Conservation (phyloP, 2,329 filamentous ascomycete genomes). For the Pseudogymnoascus sp. region DNA sequence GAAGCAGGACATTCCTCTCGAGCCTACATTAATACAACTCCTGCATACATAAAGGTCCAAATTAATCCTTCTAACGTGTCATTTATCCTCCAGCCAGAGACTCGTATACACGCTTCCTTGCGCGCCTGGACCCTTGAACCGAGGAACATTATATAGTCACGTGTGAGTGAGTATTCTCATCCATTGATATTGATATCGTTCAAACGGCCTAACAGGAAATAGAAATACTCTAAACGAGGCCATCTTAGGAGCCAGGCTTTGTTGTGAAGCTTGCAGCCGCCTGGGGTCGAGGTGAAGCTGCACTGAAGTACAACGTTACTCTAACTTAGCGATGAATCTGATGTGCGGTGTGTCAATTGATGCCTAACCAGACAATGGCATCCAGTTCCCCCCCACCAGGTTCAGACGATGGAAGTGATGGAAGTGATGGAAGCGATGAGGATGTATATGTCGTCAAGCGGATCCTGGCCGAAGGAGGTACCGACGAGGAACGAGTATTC, state of each 20-base stretch:
- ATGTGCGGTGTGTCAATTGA: neutral
- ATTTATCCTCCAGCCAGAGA: neutral
- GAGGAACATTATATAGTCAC: neutral
- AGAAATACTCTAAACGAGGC: neutral
- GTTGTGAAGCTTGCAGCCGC: neutral
- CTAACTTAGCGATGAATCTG: neutral
- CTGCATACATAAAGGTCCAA: neutral
- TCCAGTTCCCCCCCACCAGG: neutral
- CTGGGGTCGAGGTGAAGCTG: neutral
- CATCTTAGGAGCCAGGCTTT: neutral
- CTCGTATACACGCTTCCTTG: neutral
- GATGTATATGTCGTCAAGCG: conserved; percentile 37
- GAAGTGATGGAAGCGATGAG: neutral
- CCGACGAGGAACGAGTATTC: conserved; percentile 37
- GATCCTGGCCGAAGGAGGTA: conserved; percentile 41
- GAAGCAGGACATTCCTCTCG: neutral
- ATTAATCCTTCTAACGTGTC: neutral
- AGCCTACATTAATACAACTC: neutral
- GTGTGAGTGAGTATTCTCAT: neutral
- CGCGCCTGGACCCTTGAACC: neutral
- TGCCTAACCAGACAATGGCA: neutral
- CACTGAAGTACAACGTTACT: neutral
- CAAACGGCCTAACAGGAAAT: neutral
- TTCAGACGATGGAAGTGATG: neutral
- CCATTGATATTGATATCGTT: neutral